Base-by-base conservation (phyloP, 75 land plant genomes). In the Cupressus sempervirens region DNA sequence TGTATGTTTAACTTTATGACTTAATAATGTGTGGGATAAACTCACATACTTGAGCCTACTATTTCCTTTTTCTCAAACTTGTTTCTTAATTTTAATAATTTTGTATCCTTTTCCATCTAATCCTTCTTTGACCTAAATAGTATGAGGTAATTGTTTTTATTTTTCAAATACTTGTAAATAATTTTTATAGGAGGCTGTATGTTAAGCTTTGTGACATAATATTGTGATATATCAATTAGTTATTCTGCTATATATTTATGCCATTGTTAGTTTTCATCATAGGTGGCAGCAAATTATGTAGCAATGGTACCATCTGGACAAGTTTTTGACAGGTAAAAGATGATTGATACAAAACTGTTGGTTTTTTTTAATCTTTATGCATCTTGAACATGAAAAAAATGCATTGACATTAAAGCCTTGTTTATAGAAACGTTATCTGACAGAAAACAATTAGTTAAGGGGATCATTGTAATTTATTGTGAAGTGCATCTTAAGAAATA, bases 201-300 rank as follows among this genome's bases (percentile, higher is more conserved):
- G 67, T 23, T 62, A 6, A 20, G 67, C 67, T 62, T 62, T 62
- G 67, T 4, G 67, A 62, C 26, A 6, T 20, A 4, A 58, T 58
- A 58, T 58, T 58, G 65, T 58, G 20, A 58, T 58, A 62, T 23
- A 7, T 7, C 26, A 62, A 62, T n/a, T 23, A 62, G 26, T 23
- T 62, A 58, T 62, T 62, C 67, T 62, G 26, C 67, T 62, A 20
- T 62, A 62, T 20, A 20, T 62, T 62, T 62, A 23, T 20, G 67
- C 67, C 23, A 62, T 62, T 62, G 0, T 23, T 7, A 62, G 0
- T 62, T 62, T 38, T 76, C 7, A 52, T 84, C 53, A 13, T 87
- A 97, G 99, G 99, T 97, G 20, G 97, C 96, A 68, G 99, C 99
- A 83, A 92, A 97, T 83, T 97, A 94, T 88, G 99, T 97, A 70